These are phyloP conservation scores for Trifolium subterraneum DNA, from an alignment of 306 rosid genomes.

Conservation along the genomic window DNA sequence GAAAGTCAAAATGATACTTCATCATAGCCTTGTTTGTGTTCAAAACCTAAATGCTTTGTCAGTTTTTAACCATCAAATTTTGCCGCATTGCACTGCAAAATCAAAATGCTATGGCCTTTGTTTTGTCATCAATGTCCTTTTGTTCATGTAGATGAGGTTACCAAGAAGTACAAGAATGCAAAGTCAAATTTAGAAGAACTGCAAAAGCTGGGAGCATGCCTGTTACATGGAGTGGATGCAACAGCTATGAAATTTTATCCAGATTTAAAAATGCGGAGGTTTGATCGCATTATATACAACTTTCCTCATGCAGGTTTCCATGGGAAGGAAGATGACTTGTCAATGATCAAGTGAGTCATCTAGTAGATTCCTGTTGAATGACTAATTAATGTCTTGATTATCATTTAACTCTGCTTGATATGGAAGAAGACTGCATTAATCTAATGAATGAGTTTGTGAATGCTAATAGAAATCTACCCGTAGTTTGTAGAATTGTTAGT, in stretches of 20 bases:
- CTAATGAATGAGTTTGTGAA: background rate
- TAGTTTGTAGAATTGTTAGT: too few relatives aligned
- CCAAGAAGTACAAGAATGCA: constrained; percentile 58
- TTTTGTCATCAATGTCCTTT: constrained; percentile 16
- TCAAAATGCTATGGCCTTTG: background rate
- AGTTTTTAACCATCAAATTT: background rate
- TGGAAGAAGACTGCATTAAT: background rate
- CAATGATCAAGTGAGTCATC: constrained; percentile 53
- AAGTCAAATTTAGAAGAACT: constrained; percentile 53
- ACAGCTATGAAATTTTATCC: constrained; percentile 55
- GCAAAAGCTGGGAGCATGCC: constrained; percentile 51
- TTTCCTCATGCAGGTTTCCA: constrained; percentile 73
- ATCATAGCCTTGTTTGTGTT: background rate
- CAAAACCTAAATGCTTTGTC: constrained; percentile 14
- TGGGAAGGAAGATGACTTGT: constrained; percentile 36
- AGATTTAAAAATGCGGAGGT: constrained; percentile 47
- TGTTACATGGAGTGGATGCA: constrained; percentile 62
- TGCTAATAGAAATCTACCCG: too few relatives aligned
- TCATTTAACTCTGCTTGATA: background rate
- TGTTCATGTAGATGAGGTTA: constrained; percentile 47
- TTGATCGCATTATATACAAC: constrained; percentile 64
- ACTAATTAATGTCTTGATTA: background rate
- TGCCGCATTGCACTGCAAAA: background rate
- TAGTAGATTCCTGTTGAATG: background rate
- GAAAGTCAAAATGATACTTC: background rate